Evolutionary conservation across 176 grass and related monocot genomes (phyloP).

Genomic region (Pontederia crassipes): DNA sequence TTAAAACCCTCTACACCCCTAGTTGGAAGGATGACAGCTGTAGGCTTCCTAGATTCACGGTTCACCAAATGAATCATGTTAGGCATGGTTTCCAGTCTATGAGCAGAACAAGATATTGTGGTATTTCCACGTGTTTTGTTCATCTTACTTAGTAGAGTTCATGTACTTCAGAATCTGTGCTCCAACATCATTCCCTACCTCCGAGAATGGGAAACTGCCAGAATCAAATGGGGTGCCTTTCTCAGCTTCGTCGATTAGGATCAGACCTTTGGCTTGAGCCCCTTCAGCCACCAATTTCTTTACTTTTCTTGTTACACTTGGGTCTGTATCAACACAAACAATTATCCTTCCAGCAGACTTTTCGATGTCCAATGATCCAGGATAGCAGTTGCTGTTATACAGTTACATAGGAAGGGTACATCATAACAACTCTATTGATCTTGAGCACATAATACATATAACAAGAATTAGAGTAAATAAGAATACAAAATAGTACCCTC

Average conservation of each 20-base stretch:
- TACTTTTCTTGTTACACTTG: slow-evolving; percentile 52
- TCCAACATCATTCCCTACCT: slow-evolving; percentile 58
- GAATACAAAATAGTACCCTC: no score
- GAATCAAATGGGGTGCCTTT: slow-evolving; percentile 64
- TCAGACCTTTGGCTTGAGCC: slow-evolving; percentile 40
- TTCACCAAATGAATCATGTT: neutral
- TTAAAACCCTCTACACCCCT: slow-evolving; percentile 49
- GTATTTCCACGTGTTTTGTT: neutral
- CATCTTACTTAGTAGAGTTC: slow-evolving; percentile 65
- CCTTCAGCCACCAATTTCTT: slow-evolving; percentile 73
- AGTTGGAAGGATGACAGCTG: slow-evolving; percentile 58
- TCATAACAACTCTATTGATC: no score
- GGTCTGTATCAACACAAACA: slow-evolving; percentile 55
- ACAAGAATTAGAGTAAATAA: no score
- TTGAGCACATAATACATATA: no score
- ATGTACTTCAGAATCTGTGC: slow-evolving; percentile 78
- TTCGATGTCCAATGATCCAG: slow-evolving; percentile 64
- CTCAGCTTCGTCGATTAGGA: slow-evolving; percentile 55
- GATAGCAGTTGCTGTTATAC: slow-evolving; percentile 70
- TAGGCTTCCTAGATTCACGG: slow-evolving; percentile 63
- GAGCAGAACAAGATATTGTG: neutral
- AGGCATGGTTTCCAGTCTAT: neutral
- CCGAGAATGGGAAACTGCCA: slow-evolving; percentile 63
- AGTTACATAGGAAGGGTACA: neutral
- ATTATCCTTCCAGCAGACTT: slow-evolving; percentile 84